Base-by-base conservation (phyloP, 2,329 filamentous ascomycete species). In the Clathrospora elynae region DNA sequence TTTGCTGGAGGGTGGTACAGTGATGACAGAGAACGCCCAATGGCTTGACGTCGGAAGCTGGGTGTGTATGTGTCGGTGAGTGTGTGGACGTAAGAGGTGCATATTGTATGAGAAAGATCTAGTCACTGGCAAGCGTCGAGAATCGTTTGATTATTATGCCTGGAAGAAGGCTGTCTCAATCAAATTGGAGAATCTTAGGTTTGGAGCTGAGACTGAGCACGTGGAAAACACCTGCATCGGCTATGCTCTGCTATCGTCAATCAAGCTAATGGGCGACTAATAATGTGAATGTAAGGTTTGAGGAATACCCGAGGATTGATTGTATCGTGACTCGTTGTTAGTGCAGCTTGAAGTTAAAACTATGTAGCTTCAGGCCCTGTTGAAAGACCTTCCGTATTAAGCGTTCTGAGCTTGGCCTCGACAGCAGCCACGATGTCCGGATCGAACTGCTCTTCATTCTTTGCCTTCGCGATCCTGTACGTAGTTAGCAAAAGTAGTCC, bases 361-460 rank as follows among this genome's bases (percentile, higher is more conserved):
- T 54, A 58, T 12, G 34, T 44, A 30, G 47, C 50, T 38, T 57
- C 51, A 11, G 47, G 35, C 22, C 45, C 55, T 13, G 56, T 52
- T n/a, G 52, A 49, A 3, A 39, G 43, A 35, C 61, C 64, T 20
- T 62, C 61, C 12, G 67, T 55, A 6, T 53, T 51, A 5, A 69
- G 53, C 2, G 61, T 62, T 42, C 53, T 49, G 14, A 86, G 68
- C 49, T 78, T 83, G 35, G 72, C 76, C 54, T 85, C 78, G 13
- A 87, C 72, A 33, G 73, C 75, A 59, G 75, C 76, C 39, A 86
- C 57, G 5, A 87, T 68, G 8, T 81, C 80, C 1, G 82, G 81
- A 59, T 87, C 82, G 2, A 79, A 81, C 56, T 79, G 76, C 1
- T 79, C 80, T 40, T 85, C 54, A 14, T 49, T 55, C 16, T 59